Evolutionary conservation across 202 grass and related monocot species (phyloP), one percentile per base, ranked within the genome.

Genomic region (Dendrocalamus latiflorus): DNA sequence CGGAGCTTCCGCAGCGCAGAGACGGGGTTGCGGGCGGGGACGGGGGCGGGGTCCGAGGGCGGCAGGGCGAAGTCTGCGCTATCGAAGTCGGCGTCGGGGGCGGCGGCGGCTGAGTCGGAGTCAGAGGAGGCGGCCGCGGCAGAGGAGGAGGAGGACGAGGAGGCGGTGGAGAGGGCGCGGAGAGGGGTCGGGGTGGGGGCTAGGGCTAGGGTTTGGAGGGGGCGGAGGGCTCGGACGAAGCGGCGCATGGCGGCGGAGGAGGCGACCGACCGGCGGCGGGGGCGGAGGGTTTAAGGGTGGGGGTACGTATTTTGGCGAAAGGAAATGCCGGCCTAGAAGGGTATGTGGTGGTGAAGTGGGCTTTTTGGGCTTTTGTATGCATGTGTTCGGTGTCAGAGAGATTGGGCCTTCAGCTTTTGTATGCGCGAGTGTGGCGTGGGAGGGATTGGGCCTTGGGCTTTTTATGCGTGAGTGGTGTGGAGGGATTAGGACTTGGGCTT

Each of bases 161-260:
- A 39, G 84, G 30, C 15, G 72, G 60, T 71, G 43, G 81, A 76
- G 62, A 89, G 68, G 44, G 83, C 72, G 47, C 73, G 77, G 78
- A 80, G 84, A 38, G 61, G 57, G 30, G 42, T 5, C 44, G n/a
- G n/a, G 8, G 50, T 20, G 5, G 81, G 54, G 54, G 13, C 37
- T 20, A 57, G 26, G 26, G 74, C 26, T 44, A 82, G 44, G 51
- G 53, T 64, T 6, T 73, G 82, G 28, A 87, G 59, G 39, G 83
- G 80, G 6, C 80, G 82, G 25, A 93, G 68, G 54, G 57, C 82
- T 38, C 45, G 81, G 74, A 92, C 65, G 55, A 86, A 56, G 79
- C 89, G 87, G 81, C 85, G 91, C 90, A 92, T 95, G 85, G 85
- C 65, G 78, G 61, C n/a, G n/a, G n/a, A n/a, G n/a, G n/a, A n/a